Percentiles rank a stretch among this genome's conserved stretches.
These are phyloP conservation scores for Suillus placidus DNA, from an alignment of 768 basidiomycete genomes.

Conservation along the genomic window DNA sequence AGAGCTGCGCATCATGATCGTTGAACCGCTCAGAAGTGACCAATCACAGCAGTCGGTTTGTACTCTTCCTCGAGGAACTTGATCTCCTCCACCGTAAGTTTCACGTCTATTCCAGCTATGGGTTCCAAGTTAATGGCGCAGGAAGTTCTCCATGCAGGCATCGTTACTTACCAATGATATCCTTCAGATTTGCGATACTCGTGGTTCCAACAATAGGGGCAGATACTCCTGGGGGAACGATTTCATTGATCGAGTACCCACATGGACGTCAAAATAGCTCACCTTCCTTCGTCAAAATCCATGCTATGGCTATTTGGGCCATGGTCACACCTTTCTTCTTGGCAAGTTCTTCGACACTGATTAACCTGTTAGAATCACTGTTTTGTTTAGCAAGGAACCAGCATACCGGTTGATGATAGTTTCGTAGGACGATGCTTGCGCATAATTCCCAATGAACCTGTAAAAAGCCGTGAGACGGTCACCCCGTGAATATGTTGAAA, in stretches of 20 bases:
- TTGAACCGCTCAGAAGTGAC: slow-evolving; percentile 31
- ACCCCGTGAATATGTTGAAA: not conserved
- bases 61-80: slow-evolving; percentile 50
- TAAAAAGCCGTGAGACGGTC: slow-evolving; percentile 12
- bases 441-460: slow-evolving; percentile 31
- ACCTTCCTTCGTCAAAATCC: slow-evolving; percentile 38
- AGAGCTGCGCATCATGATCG: too few species aligned
- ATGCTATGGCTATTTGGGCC: slow-evolving; percentile 47
- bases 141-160: not conserved
- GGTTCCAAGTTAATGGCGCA: slow-evolving; percentile 8
- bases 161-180: slow-evolving; percentile 38
- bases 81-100: slow-evolving; percentile 51
- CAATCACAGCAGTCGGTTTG: slow-evolving; percentile 41
- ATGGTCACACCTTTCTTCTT: slow-evolving; percentile 40
- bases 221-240: slow-evolving; percentile 30
- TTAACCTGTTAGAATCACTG: not conserved
- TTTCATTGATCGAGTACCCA: not conserved
- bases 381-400: slow-evolving; percentile 1
- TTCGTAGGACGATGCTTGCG: slow-evolving; percentile 27
- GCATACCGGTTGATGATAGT: slow-evolving; percentile 31
- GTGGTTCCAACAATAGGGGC: slow-evolving; percentile 51
- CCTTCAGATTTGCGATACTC: slow-evolving; percentile 41
- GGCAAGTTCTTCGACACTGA: slow-evolving; percentile 45
- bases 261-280: slow-evolving; percentile 1
- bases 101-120: slow-evolving; percentile 41